Evolutionary conservation across 2,329 filamentous ascomycete species (phyloP).

Genomic region (Ceratocystis ficicola): DNA sequence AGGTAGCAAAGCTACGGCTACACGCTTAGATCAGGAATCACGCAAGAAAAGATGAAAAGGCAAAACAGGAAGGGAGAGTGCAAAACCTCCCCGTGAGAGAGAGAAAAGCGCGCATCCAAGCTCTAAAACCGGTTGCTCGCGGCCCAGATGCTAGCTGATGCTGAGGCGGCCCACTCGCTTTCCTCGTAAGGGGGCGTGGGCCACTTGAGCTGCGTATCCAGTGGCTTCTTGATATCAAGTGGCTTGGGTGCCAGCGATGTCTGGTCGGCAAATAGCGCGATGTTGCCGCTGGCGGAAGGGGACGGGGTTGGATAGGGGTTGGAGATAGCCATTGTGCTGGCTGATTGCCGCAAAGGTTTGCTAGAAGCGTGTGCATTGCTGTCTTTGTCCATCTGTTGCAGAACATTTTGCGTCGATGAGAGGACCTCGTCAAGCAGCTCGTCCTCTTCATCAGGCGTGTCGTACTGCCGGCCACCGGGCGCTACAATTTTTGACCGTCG

Average conservation of each 20-base stretch:
- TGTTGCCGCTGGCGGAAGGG: slow-evolving; percentile 71
- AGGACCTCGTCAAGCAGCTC: slow-evolving; percentile 86
- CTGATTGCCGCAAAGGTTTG: slow-evolving; percentile 44
- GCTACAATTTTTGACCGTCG: slow-evolving; percentile 58
- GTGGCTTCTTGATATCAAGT: slow-evolving; percentile 51
- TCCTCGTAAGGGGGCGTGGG: slow-evolving; percentile 93
- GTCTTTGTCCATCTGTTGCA: slow-evolving; percentile 54
- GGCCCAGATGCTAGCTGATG: slow-evolving; percentile 69
- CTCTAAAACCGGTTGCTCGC: slow-evolving; percentile 50
- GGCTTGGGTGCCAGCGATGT: slow-evolving; percentile 54
- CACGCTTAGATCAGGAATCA: slow-evolving; percentile 12
- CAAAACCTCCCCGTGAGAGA: slow-evolving; percentile 13
- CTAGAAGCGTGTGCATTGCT: slow-evolving; percentile 31
- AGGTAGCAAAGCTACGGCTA: neutral
- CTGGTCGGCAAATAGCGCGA: slow-evolving; percentile 58
- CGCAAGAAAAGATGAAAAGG: slow-evolving; percentile 21
- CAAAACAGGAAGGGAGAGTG: slow-evolving; percentile 18
- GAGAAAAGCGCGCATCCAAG: slow-evolving; percentile 13
- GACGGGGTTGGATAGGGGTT: slow-evolving; percentile 57
- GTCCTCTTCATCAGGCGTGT: slow-evolving; percentile 91
- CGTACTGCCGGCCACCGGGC: slow-evolving; percentile 72
- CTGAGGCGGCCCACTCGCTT: slow-evolving; percentile 76
- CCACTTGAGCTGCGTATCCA: slow-evolving; percentile 56
- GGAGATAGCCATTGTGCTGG: slow-evolving; percentile 48
- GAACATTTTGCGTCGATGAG: slow-evolving; percentile 61